Conservation (phyloP, 352 stramenopile genomes). For the Pythium guiyangense region DNA sequence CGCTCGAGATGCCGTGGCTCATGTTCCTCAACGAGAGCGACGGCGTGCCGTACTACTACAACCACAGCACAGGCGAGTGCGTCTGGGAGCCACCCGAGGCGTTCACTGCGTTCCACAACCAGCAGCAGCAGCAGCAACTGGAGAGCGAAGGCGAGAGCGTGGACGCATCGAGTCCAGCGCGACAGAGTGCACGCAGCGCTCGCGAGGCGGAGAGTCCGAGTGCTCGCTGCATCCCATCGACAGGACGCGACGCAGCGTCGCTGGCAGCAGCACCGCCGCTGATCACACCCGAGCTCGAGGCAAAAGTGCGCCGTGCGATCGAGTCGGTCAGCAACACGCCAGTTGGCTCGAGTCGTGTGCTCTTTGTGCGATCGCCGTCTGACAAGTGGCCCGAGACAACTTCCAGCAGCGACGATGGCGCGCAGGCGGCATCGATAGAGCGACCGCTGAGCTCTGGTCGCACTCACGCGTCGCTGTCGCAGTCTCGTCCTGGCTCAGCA, state of each 20-base stretch:
- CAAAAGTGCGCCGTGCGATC: constrained; percentile 46
- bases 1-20: no score
- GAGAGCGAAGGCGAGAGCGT: constrained; percentile 1
- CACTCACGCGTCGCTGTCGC: no score
- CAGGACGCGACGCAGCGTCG: no score
- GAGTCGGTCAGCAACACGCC: constrained; percentile 36
- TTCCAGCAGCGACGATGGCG: no score
- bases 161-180: neutral
- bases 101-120: constrained; percentile 36
- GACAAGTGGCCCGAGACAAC: no score
- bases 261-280: neutral
- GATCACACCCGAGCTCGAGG: constrained; percentile 47
- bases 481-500: no score
- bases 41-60: constrained; percentile 69
- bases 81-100: constrained; percentile 59
- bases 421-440: no score
- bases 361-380: no score
- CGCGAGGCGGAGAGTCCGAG: neutral
- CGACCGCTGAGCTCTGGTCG: no score
- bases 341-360: constrained; percentile 33
- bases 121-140: constrained; percentile 7
- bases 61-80: constrained; percentile 49
- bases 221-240: neutral
- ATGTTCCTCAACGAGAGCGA: constrained; percentile 68
- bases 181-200: neutral